Conservation (phyloP, 1,139 yeast species). For the Spathaspora jeffriesii region DNA sequence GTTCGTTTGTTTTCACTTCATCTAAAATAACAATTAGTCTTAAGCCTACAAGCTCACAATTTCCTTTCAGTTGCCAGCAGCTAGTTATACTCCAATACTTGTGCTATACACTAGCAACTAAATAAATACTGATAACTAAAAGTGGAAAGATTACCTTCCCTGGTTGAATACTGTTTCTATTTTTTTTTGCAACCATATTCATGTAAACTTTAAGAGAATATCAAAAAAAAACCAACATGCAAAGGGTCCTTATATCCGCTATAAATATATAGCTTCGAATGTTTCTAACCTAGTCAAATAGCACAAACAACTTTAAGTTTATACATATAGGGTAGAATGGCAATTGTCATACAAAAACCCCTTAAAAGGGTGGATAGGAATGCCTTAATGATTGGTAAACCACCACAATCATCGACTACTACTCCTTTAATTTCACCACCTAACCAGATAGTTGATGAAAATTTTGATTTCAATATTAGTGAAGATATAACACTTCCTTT, state of each 20-base stretch:
- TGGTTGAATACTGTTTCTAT: neutral
- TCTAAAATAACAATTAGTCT: neutral
- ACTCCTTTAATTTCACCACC: neutral
- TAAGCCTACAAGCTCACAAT: neutral
- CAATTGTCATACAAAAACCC: neutral
- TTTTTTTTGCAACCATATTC: constrained; percentile 1
- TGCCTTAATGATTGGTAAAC: neutral
- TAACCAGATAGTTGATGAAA: neutral
- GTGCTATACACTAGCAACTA: neutral
- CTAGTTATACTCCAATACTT: neutral
- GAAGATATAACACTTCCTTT: neutral
- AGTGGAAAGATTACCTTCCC: neutral
- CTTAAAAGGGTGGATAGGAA: neutral
- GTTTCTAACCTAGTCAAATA: neutral
- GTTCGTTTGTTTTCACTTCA: neutral
- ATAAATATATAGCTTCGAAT: neutral
- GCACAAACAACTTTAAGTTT: neutral
- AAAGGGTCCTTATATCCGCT: neutral
- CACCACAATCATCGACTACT: neutral
- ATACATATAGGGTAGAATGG: neutral
- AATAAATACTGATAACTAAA: neutral
- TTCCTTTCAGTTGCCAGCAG: neutral
- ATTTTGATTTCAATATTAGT: neutral
- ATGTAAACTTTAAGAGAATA: neutral
- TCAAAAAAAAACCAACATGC: neutral